Conservation (phyloP, 2,329 filamentous ascomycete genomes). For the Proliferodiscus dingleyae region DNA sequence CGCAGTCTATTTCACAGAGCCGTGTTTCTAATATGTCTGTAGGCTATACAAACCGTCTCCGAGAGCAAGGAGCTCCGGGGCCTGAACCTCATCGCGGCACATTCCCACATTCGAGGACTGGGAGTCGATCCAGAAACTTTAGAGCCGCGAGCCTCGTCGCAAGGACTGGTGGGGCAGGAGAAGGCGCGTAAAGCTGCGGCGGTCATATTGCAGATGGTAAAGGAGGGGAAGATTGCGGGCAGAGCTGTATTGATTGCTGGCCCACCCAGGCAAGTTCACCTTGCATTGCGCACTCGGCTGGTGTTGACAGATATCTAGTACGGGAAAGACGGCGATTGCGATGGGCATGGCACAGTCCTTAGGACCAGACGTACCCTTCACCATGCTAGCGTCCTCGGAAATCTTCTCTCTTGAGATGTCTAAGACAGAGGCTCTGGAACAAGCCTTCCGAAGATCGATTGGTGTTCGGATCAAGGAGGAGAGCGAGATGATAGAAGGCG, state of each 20-base stretch:
- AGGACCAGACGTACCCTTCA: constrained; percentile 91
- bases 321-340: constrained; percentile 95
- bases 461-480: constrained; percentile 98
- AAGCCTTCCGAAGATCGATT: constrained; percentile 98
- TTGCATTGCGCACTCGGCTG: neutral
- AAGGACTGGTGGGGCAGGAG: constrained; percentile 92
- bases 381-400: constrained; percentile 89
- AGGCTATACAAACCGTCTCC: constrained; percentile 76
- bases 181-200: constrained; percentile 96
- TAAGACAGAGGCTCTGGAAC: constrained; percentile 95
- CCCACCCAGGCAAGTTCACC: constrained; percentile 64
- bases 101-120: constrained; percentile 95
- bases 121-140: constrained; percentile 89
- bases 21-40: constrained; percentile 5
- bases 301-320: constrained; percentile 48
- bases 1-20: neutral
- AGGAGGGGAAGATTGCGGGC: constrained; percentile 96
- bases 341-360: constrained; percentile 99
- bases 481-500: constrained; percentile 97
- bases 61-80: constrained; percentile 95
- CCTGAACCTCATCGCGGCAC: constrained; percentile 94
- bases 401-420: constrained; percentile 99
- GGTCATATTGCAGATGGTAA: constrained; percentile 97
- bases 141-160: constrained; percentile 77
- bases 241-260: constrained; percentile 92